Evolutionary conservation across 1,139 yeast species (phyloP).

Genomic region (Nakaseomyces bracarensis): DNA sequence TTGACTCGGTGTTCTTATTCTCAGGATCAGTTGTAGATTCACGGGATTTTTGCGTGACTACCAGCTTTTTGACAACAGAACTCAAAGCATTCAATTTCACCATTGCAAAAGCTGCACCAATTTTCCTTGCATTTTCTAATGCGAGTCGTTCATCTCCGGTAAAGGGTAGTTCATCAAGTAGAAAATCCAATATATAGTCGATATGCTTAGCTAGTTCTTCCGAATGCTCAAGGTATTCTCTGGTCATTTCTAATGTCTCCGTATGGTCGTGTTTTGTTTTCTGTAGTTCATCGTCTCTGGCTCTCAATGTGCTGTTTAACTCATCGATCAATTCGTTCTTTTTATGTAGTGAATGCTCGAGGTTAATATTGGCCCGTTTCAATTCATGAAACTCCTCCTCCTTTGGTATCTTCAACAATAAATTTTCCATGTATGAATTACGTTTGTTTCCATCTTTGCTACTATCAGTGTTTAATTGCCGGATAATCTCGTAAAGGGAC

Average conservation of each 20-base stretch:
- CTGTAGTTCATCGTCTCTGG: conserved; percentile 23
- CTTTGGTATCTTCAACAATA: conserved; percentile 9
- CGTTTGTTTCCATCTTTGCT: conserved; percentile 17
- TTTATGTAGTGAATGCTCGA: conserved; percentile 7
- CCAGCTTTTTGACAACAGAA: conserved; percentile 13
- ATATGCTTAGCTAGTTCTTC: conserved; percentile 28
- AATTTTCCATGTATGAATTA: conserved; percentile 11
- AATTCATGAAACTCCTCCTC: conserved; percentile 12
- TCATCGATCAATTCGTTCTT: neutral
- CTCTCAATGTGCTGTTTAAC: neutral
- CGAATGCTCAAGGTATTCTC: conserved; percentile 27
- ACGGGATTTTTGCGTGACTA: conserved; percentile 6
- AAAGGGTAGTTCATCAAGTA: conserved; percentile 18
- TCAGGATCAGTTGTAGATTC: conserved; percentile 10
- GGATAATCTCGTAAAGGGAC: conserved; percentile 31
- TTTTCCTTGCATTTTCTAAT: conserved; percentile 26
- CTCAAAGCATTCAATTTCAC: conserved; percentile 31
- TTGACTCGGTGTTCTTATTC: conserved; percentile 14
- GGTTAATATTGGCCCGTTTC: conserved; percentile 8
- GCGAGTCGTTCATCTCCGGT: conserved; percentile 27
- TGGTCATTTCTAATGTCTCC: conserved; percentile 29
- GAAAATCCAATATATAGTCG: conserved; percentile 27
- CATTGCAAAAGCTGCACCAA: conserved; percentile 28
- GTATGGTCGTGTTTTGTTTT: conserved; percentile 24
- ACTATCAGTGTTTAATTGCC: conserved; percentile 25